phyloP scores from a whole-genome alignment of 2,329 filamentous ascomycete genomes.

The Stemphylium vesicarium region DNA sequence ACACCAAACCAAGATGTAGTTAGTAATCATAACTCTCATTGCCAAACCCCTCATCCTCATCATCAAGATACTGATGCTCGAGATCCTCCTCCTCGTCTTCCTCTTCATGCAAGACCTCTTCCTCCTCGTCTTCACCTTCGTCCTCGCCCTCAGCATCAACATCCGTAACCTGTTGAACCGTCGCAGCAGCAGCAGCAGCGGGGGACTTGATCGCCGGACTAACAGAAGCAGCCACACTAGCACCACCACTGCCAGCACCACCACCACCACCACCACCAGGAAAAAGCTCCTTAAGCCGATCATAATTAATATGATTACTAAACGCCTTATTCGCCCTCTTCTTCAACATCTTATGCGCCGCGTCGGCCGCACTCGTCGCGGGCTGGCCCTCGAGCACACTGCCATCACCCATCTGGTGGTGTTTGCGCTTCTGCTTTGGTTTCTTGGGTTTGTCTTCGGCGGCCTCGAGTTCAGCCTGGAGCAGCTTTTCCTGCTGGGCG shows the following conservation, averaged over 20 bases:
- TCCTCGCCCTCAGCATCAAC: constrained; percentile 27
- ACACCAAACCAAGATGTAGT: no score
- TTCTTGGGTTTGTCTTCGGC: constrained; percentile 58
- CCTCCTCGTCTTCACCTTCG: constrained; percentile 27
- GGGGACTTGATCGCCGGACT: constrained; percentile 14
- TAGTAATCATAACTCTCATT: constrained; percentile 48
- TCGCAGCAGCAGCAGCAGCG: no score
- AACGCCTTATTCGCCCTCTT: constrained; percentile 51
- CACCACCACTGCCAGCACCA: constrained; percentile 27
- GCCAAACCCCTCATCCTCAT: constrained; percentile 52
- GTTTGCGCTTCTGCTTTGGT: constrained; percentile 54
- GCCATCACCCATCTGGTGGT: constrained; percentile 48
- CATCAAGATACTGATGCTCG: constrained; percentile 49
- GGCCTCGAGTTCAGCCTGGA: constrained; percentile 71
- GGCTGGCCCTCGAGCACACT: constrained; percentile 53
- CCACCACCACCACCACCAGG: constrained; percentile 27
- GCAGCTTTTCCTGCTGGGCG: constrained; percentile 81
- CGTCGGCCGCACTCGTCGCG: constrained; percentile 53
- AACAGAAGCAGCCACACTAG: constrained; percentile 23
- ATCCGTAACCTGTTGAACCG: constrained; percentile 7
- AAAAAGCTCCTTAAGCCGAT: constrained; percentile 52
- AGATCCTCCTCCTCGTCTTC: constrained; percentile 50
- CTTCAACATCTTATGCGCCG: constrained; percentile 54
- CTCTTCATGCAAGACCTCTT: constrained; percentile 45
- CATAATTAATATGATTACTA: constrained; percentile 56